Percentiles rank a stretch among this genome's conserved stretches.
Conservation (phyloP, 441 rosid species). For the Adansonia rubrostipa region DNA sequence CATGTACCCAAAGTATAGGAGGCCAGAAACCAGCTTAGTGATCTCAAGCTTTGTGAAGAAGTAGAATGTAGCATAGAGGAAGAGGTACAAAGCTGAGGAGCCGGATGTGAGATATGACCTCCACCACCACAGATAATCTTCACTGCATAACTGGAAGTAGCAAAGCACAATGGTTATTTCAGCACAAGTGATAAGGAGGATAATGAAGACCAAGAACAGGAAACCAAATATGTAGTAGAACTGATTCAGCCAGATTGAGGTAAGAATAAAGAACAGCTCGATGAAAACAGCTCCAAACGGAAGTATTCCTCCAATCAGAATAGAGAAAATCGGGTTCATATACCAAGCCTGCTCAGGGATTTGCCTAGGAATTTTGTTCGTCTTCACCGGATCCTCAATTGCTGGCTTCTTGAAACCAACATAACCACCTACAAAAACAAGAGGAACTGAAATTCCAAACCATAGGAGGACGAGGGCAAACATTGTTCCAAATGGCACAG, state of each 20-base stretch:
- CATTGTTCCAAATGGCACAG: conserved; percentile 77
- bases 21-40: conserved; percentile 58
- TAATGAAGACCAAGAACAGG: conserved; percentile 92
- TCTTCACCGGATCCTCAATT: conserved; percentile 66
- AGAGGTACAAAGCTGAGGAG: conserved; percentile 63
- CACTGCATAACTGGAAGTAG: conserved; percentile 87
- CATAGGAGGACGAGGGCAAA: conserved; percentile 63
- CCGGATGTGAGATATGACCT: conserved; percentile 72
- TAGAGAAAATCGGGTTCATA: conserved; percentile 65
- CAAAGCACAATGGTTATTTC: conserved; percentile 91
- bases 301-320: conserved; percentile 64
- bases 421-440: conserved; percentile 61
- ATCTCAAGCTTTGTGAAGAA: conserved; percentile 76
- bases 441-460: conserved; percentile 73
- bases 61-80: conserved; percentile 63
- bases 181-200: conserved; percentile 83
- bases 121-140: conserved; percentile 81
- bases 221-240: conserved; percentile 98
- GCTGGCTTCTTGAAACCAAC: conserved; percentile 64
- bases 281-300: conserved; percentile 96
- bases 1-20: conserved; percentile 68
- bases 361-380: conserved; percentile 72
- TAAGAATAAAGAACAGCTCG: conserved; percentile 79
- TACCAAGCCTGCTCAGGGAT: conserved; percentile 80
- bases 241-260: conserved; percentile 53